phyloP scores from a whole-genome alignment of 176 grass and related monocot genomes.

The Triticum dicoccoides region DNA sequence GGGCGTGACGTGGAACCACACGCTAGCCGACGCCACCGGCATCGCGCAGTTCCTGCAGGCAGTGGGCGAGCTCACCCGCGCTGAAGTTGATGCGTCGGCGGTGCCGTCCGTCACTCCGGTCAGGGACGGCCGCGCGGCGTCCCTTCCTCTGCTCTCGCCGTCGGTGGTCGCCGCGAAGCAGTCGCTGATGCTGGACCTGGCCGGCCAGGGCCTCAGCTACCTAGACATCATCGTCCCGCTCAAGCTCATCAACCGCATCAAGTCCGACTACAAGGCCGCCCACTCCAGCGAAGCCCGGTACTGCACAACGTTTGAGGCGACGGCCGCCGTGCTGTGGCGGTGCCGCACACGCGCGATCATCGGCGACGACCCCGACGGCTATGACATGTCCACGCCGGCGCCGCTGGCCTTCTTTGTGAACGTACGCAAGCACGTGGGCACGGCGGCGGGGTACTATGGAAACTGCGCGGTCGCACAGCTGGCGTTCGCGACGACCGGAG shows the following conservation, averaged over 20 bases:
- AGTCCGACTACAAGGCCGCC: too few relatives aligned
- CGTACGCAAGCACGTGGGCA: constrained; percentile 14
- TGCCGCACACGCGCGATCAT: constrained; percentile 27
- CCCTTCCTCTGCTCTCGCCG: background rate
- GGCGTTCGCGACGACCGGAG: background rate
- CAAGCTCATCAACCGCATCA: too few relatives aligned
- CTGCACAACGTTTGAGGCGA: too few relatives aligned
- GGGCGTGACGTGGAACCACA: constrained; percentile 37
- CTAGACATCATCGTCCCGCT: constrained; percentile 1
- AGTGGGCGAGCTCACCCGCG: constrained; percentile 18
- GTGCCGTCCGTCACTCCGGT: background rate
- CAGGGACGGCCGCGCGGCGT: background rate
- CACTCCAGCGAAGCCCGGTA: too few relatives aligned
- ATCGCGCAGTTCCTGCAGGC: constrained; percentile 28
- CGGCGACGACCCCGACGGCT: background rate
- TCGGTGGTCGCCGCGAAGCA: background rate
- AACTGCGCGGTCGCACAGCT: constrained; percentile 29
- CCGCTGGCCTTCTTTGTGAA: constrained; percentile 31
- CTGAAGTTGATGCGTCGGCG: background rate
- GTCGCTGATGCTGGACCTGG: background rate
- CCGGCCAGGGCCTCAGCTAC: background rate
- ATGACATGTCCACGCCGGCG: background rate
- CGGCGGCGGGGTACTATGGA: constrained; percentile 28
- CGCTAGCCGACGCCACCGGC: background rate
- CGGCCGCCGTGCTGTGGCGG: constrained; percentile 21